Percentiles rank a stretch among this genome's conserved stretches.
Conservation (phyloP, 108 stramenopile genomes). For the Mediolabrus comicus region DNA sequence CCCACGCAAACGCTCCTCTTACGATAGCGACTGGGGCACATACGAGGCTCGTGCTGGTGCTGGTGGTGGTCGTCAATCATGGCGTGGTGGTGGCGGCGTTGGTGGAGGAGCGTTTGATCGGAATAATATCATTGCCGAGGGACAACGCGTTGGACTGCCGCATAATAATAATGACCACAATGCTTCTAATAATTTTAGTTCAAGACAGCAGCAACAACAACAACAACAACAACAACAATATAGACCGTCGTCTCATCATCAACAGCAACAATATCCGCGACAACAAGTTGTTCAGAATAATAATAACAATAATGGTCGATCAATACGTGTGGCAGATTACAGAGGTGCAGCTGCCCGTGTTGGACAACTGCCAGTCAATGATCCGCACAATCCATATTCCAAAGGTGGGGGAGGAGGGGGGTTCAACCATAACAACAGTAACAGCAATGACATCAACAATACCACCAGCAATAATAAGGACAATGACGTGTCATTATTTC, state of each 20-base stretch:
- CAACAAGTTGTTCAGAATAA: not conserved
- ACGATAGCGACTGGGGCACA: conserved; percentile 22
- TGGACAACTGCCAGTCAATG: conserved; percentile 12
- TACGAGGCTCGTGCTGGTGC: conserved; percentile 28
- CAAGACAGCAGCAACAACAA: not conserved
- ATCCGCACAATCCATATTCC: conserved; percentile 5
- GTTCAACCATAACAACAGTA: not conserved
- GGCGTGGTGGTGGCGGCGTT: not conserved
- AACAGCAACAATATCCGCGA: not conserved
- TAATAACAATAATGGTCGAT: not conserved
- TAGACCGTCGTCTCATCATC: not conserved
- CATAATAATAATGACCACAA: conserved; percentile 5
- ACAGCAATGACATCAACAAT: not conserved
- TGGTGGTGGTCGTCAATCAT: conserved; percentile 1
- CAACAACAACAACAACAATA: not conserved
- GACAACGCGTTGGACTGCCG: conserved; percentile 15
- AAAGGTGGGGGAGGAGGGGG: conserved; percentile 1
- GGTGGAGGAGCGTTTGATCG: not conserved
- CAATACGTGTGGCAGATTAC: conserved; percentile 23
- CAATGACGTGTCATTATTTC: conserved; percentile 9
- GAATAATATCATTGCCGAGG: conserved; percentile 14
- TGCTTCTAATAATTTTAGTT: not conserved
- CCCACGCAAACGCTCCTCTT: conserved; percentile 17
- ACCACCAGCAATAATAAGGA: not conserved
- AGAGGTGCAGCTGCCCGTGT: conserved; percentile 30